Base-by-base conservation (phyloP, 352 stramenopile genomes). In the Pythium brassicae region DNA sequence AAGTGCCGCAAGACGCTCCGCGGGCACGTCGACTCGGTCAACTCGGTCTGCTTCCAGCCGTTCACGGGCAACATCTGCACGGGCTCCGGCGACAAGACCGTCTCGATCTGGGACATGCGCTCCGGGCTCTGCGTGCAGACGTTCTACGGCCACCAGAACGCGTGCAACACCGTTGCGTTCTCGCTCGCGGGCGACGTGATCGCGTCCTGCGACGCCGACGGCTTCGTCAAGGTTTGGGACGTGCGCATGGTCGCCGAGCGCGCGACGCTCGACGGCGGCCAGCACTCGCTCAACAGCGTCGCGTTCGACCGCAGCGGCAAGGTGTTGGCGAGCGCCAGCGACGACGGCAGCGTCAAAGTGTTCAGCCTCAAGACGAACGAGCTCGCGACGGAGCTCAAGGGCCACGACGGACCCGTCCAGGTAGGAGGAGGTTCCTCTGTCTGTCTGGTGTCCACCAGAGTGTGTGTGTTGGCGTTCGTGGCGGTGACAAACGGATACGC, bases 131-230 rank as follows among this genome's bases (percentile, higher is more conserved):
- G 87, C 44, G 87, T 95, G 32, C 83, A 98, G 77, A 98, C 92
- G 29, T 98, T 98, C 46, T 98, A 97, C 63, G 94, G 94, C 14
- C 94, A 98, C 69, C 88, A 94, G 50, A 98, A 98, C 58, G 89
- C 93, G 23, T 92, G 83, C 63, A 98, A 98, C 73, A 86, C 81
- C 54, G 86, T 98, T 20, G 68, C 73, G 51, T 90, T 97, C 53
- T 86, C 80, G 17, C 71, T 96, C 39, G 71, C 76, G 37, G 92
- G 94, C 27, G 92, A 98, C 63, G 74, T 76, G 22, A 92, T 98
- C 37, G 91, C 77, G 17, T 97, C 89, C 14, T 97, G 88, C 60
- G 92, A 98, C 61, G 92, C 94, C 11, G 94, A 98, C 65, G 92
- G 94, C 11, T 87, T 97, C 56, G 85, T 97, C 58, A 98, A 97